phyloP scores from a whole-genome alignment of 1,139 yeast genomes.

The Debaryomyces sp. region DNA sequence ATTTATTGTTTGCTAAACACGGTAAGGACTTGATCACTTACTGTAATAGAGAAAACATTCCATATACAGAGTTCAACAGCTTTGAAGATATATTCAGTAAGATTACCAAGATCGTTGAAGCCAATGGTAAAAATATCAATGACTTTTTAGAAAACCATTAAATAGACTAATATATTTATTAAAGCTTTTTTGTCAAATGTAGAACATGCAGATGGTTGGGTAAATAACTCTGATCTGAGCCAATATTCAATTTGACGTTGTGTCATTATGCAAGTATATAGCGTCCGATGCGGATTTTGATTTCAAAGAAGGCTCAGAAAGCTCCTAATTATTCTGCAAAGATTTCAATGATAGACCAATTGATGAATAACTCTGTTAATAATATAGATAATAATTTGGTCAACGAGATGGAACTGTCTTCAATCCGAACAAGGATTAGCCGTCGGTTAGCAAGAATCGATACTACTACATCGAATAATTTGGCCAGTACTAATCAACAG shows the following conservation, averaged over 20 bases:
- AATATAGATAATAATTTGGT: not conserved
- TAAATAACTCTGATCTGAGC: not conserved
- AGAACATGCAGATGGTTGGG: not conserved
- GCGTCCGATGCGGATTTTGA: not conserved
- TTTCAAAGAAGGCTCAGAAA: no score
- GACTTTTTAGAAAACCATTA: constrained; percentile 30
- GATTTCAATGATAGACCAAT: not conserved
- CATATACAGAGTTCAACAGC: constrained; percentile 78
- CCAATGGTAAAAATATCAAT: constrained; percentile 28
- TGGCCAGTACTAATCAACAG: not conserved
- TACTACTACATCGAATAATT: not conserved
- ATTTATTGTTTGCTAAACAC: constrained; percentile 86
- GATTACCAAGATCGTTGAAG: constrained; percentile 37
- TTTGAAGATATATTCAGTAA: constrained; percentile 71
- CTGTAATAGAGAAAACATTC: constrained; percentile 78
- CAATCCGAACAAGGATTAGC: not conserved
- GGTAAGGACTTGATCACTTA: constrained; percentile 88
- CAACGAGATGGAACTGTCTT: not conserved
- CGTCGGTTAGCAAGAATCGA: not conserved
- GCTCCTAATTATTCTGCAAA: not conserved
- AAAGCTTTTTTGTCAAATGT: not conserved
- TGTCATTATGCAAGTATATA: not conserved
- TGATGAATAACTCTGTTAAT: not conserved
- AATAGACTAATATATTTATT: not conserved
- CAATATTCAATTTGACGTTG: not conserved